Base-by-base conservation (phyloP, 2,329 filamentous ascomycete genomes). In the Phyllosticta citribraziliensis region DNA sequence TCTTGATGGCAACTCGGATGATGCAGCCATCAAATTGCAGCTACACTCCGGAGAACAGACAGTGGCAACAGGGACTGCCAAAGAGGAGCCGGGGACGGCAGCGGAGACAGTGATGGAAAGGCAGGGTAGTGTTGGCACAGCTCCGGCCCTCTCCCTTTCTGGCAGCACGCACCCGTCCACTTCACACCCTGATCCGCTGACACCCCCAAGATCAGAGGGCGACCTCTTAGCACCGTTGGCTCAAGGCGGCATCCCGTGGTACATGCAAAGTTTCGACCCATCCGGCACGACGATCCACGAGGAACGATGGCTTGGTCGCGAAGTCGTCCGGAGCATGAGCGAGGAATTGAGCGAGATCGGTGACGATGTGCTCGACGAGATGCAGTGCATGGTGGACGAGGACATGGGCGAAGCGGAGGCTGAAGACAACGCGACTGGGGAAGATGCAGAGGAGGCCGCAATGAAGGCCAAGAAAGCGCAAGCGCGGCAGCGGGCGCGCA, bases 321-420 rank as follows among this genome's bases (percentile, higher is more conserved):
- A 92, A 60, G 84, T 88, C n/a, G 77, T 84, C 66, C 80, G 84
- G 30, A 83, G 80, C 14, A 85, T 93, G 73, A 95, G 89, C 68
- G 92, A 96, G 73, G 89, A 93, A 67, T 80, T 97, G 22, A 95
- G 89, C 61, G 93, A 97, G 70, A 85, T 97, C 71, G 92, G 96
- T 67, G 92, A 97, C 65, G 91, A 95, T 57, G 90, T 93, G 74
- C 79, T 96, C 62, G 86, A 89, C 68, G 89, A 73, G 56, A 68
- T 70, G 47, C 40, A 47, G 40, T 47, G 40, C 40, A 35, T 70
- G 11, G 68, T 72, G 25, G 71, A 70, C 56, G 67, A 70, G 10
- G 72, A 72, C 60, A 68, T 70, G 30, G 56, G n/a, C 33, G 61
- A 62, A 22, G 61, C 56, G 5, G 65, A 64, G 30, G 65, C 67